Conservation (phyloP, 2,329 filamentous ascomycete genomes). For the Penicillium sumatraense region DNA sequence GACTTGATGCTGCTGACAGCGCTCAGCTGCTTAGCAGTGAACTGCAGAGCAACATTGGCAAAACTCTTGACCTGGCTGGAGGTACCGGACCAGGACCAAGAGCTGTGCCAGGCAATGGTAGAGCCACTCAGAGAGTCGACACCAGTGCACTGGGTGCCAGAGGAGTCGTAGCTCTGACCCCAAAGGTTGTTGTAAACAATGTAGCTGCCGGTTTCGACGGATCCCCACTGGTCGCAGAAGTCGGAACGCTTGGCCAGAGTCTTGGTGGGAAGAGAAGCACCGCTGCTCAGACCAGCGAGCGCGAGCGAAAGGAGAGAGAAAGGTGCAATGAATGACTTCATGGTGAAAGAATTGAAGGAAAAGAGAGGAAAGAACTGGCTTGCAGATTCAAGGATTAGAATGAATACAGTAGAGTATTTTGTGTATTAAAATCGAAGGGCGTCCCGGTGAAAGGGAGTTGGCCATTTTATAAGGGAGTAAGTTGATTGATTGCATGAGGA, state of each 20-base stretch:
- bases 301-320: conserved; percentile 26
- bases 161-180: conserved; percentile 44
- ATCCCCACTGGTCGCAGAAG: conserved; percentile 49
- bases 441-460: neutral
- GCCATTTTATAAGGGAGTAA: conserved; percentile 3
- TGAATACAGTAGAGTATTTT: neutral
- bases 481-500: conserved; percentile 6
- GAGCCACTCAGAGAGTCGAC: conserved; percentile 41
- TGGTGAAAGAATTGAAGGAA: conserved; percentile 18
- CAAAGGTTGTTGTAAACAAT: conserved; percentile 61
- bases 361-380: conserved; percentile 1
- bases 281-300: conserved; percentile 27
- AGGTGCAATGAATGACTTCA: conserved; percentile 33
- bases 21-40: conserved; percentile 39
- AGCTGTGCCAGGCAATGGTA: conserved; percentile 49
- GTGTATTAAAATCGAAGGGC: neutral
- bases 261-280: conserved; percentile 26
- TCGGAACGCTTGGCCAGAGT: conserved; percentile 33
- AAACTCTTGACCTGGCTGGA: conserved; percentile 52
- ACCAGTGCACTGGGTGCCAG: conserved; percentile 51
- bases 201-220: conserved; percentile 45
- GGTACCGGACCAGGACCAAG: conserved; percentile 51
- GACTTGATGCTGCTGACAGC: conserved; percentile 49
- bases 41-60: conserved; percentile 49
- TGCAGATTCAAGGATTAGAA: neutral